A percentile compares a stretch with the other conserved stretches of the same genome.
Conservation (phyloP, 2,329 filamentous ascomycete species). For the Pseudonectria buxi region DNA sequence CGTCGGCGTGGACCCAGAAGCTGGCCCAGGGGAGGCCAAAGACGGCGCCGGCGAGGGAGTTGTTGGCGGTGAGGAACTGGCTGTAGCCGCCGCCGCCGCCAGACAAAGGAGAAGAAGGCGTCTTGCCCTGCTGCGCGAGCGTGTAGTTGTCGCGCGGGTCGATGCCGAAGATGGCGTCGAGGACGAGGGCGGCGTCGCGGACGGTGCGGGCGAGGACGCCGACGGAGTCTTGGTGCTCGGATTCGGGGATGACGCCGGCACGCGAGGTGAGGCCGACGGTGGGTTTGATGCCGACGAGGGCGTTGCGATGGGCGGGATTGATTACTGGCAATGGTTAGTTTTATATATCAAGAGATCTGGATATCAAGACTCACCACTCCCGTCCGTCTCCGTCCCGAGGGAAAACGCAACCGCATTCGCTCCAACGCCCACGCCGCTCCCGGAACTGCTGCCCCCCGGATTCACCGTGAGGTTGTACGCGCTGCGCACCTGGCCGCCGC, state of each 20-base stretch:
- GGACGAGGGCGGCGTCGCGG: conserved; percentile 57
- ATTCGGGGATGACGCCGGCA: conserved; percentile 58
- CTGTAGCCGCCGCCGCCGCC: conserved; percentile 43
- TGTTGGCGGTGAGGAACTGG: conserved; percentile 47
- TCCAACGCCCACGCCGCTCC: conserved; percentile 57
- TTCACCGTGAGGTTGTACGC: conserved; percentile 64
- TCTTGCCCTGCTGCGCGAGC: conserved; percentile 45
- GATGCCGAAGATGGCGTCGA: conserved; percentile 62
- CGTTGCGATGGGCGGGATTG: conserved; percentile 63
- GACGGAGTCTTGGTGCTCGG: conserved; percentile 60
- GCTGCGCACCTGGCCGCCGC: conserved; percentile 57
- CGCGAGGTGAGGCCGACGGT: conserved; percentile 67
- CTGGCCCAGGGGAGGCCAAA: conserved; percentile 68
- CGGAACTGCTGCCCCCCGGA: conserved; percentile 63
- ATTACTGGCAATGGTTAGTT: conserved; percentile 43
- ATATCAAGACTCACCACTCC: conserved; percentile 48
- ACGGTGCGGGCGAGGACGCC: conserved; percentile 63
- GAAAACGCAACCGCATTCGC: conserved; percentile 58
- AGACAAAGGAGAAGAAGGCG: too few relatives aligned
- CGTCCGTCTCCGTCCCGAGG: conserved; percentile 70
- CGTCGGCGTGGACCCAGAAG: conserved; percentile 59
- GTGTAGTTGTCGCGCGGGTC: conserved; percentile 63
- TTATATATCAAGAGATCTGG: not conserved
- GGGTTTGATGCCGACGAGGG: conserved; percentile 67
- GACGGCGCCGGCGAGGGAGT: conserved; percentile 50